A percentile compares a stretch with the other conserved stretches of the same genome.
Evolutionary conservation across 1,139 yeast species (phyloP).

Genomic region (Candida tetrigidarum): DNA sequence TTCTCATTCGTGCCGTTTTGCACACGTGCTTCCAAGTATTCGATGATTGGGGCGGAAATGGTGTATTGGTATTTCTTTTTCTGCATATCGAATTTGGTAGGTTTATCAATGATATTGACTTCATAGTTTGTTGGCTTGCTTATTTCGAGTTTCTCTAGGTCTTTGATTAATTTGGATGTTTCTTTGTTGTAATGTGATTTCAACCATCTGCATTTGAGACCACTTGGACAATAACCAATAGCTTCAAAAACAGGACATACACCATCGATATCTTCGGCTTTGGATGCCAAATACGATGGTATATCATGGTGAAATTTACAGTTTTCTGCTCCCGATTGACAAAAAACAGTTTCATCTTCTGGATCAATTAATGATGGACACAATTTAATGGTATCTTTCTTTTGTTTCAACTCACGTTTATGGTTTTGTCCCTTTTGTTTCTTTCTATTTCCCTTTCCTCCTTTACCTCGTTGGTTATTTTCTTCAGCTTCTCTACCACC

Average conservation of each 20-base stretch:
- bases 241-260: slow-evolving; percentile 82
- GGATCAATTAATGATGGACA: slow-evolving; percentile 69
- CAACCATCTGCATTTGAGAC: slow-evolving; percentile 91
- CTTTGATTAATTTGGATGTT: slow-evolving; percentile 47
- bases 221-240: slow-evolving; percentile 90
- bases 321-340: slow-evolving; percentile 63
- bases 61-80: slow-evolving; percentile 64
- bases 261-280: slow-evolving; percentile 74
- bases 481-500: slow-evolving; percentile 33
- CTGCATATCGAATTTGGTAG: slow-evolving; percentile 58
- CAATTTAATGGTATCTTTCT: slow-evolving; percentile 63
- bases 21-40: slow-evolving; percentile 55
- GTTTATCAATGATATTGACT: slow-evolving; percentile 62
- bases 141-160: slow-evolving; percentile 42
- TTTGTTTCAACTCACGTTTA: slow-evolving; percentile 77
- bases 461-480: slow-evolving; percentile 22
- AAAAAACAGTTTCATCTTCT: slow-evolving; percentile 52
- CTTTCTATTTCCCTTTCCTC: slow-evolving; percentile 45
- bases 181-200: slow-evolving; percentile 67
- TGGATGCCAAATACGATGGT: slow-evolving; percentile 60
- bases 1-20: slow-evolving; percentile 43
- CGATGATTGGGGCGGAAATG: slow-evolving; percentile 56
- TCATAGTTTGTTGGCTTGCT: slow-evolving; percentile 51
- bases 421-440: slow-evolving; percentile 87
- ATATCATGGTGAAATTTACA: slow-evolving; percentile 84